phyloP scores from a whole-genome alignment of 164 flowering plant species.

The grape (Vitis vinifera) region ASM3070453v1 NC_081814.1:15718501-15719000 shows the following conservation, averaged over 20 bases:
- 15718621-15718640: not conserved
- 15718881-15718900: not conserved
- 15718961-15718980: no score
- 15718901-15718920: no score
- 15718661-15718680: slow-evolving; percentile 16
- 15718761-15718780: slow-evolving; percentile 43
- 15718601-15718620: not conserved
- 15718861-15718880: not conserved
- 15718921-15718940: no score
- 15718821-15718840: not conserved
- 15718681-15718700: slow-evolving; percentile 45
- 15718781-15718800: slow-evolving; percentile 43
- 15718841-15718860: not conserved
- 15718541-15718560: slow-evolving; percentile 65
- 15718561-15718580: slow-evolving; percentile 67
- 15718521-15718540: slow-evolving; percentile 60
- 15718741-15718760: slow-evolving; percentile 46
- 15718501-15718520: slow-evolving; percentile 58
- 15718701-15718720: slow-evolving; percentile 36
- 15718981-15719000: no score
- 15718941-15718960: no score
- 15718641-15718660: not conserved
- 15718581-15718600: slow-evolving; percentile 44
- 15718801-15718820: not conserved
- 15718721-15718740: slow-evolving; percentile 50